phyloP scores from a whole-genome alignment of 495 filamentous ascomycete species.

The Talaromyces borbonicus region DNA sequence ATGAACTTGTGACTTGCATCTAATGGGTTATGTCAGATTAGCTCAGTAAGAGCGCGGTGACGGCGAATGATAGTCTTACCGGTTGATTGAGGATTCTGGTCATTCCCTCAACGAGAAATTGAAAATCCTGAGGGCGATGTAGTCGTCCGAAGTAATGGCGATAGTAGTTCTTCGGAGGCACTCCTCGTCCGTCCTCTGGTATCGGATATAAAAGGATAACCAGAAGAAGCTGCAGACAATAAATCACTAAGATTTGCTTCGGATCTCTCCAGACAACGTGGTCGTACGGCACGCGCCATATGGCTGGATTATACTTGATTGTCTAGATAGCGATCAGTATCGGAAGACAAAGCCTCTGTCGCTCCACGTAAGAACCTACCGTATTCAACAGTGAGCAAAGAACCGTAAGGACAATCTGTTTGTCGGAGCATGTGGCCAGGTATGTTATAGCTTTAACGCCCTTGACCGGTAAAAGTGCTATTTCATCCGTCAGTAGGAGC shows the following conservation, averaged over 20 bases:
- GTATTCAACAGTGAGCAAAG: conserved; percentile 94
- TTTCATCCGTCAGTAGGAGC: conserved; percentile 3
- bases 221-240: conserved; percentile 85
- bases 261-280: conserved; percentile 88
- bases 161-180: conserved; percentile 76
- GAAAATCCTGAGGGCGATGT: conserved; percentile 92
- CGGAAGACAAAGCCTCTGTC: conserved; percentile 50
- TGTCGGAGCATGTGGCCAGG: conserved; percentile 76
- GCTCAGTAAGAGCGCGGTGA: conserved; percentile 1
- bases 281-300: conserved; percentile 92
- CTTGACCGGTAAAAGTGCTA: conserved; percentile 67
- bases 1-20: conserved; percentile 78
- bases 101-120: conserved; percentile 96
- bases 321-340: conserved; percentile 71
- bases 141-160: conserved; percentile 85
- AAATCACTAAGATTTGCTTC: conserved; percentile 85
- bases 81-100: conserved; percentile 88
- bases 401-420: conserved; percentile 79
- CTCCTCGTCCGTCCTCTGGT: conserved; percentile 57
- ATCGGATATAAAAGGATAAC: conserved; percentile 83
- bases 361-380: conserved; percentile 31
- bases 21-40: conserved; percentile 15
- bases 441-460: conserved; percentile 85
- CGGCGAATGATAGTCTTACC: conserved; percentile 23
- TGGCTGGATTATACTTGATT: conserved; percentile 92